Percentiles rank a stretch among this genome's conserved stretches.
Conservation (phyloP, 139 green algal species). For the Coelastrella sp. region DNA sequence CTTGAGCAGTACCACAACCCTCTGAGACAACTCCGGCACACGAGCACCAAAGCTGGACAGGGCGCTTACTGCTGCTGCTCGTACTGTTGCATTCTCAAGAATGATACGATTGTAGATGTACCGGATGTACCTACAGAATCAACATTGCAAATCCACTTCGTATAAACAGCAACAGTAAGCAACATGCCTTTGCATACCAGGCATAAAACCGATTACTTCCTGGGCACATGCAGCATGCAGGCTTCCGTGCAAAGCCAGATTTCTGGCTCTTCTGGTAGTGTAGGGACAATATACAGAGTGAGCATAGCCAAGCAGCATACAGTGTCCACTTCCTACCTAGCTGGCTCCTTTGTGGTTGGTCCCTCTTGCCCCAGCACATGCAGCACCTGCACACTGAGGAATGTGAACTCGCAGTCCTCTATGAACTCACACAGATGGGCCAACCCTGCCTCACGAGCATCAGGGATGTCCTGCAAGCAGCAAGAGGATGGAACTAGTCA, state of each 20-base stretch:
- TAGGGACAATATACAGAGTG: no score
- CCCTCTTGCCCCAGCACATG: slow-evolving; percentile 93
- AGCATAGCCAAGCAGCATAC: no score
- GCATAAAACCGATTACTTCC: no score
- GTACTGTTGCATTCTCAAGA: slow-evolving; percentile 98
- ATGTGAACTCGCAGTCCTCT: slow-evolving; percentile 99
- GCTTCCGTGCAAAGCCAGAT: no score
- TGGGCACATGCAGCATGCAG: no score
- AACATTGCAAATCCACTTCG: background rate
- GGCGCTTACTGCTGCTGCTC: slow-evolving; percentile 90
- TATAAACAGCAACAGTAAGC: no score
- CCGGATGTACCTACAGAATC: slow-evolving; percentile 84
- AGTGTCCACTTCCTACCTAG: slow-evolving; percentile 36
- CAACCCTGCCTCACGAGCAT: slow-evolving; percentile 97
- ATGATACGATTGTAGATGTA: slow-evolving; percentile 99
- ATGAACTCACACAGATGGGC: slow-evolving; percentile 99
- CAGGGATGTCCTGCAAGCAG: slow-evolving; percentile 85
- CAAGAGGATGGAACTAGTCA: background rate
- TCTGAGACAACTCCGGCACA: slow-evolving; percentile 70
- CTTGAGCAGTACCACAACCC: slow-evolving; percentile 89
- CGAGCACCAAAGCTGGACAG: slow-evolving; percentile 90
- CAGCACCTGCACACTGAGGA: slow-evolving; percentile 95
- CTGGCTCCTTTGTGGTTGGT: slow-evolving; percentile 72
- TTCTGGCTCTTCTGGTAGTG: no score
- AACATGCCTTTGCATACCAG: no score